phyloP scores from a whole-genome alignment of 1,284 basidiomycete genomes.

The Malassezia sympodialis region DNA sequence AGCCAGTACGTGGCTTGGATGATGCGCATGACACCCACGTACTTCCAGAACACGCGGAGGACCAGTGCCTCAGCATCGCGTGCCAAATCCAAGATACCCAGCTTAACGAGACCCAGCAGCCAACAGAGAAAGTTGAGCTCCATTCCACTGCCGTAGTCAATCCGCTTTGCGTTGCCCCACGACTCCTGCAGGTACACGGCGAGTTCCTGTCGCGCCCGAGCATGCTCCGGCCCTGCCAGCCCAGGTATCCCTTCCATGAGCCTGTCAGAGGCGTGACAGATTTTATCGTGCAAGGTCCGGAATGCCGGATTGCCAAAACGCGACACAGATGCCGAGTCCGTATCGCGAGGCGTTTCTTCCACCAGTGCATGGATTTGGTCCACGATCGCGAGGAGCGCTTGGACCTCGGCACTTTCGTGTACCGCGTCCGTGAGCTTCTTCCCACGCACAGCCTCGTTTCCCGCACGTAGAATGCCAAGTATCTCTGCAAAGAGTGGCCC shows the following conservation, averaged over 20 bases:
- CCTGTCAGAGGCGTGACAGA: slow-evolving; percentile 56
- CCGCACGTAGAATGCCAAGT: slow-evolving; percentile 61
- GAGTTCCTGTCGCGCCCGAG: slow-evolving; percentile 28
- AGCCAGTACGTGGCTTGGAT: slow-evolving; percentile 94
- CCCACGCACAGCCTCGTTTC: slow-evolving; percentile 69
- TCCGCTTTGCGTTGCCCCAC: slow-evolving; percentile 83
- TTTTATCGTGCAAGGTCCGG: slow-evolving; percentile 74
- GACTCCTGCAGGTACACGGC: slow-evolving; percentile 71
- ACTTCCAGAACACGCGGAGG: slow-evolving; percentile 72
- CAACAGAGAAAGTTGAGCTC: slow-evolving; percentile 95
- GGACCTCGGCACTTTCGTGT: slow-evolving; percentile 16
- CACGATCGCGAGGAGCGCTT: slow-evolving; percentile 38
- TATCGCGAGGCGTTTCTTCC: slow-evolving; percentile 65
- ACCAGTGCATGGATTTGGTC: slow-evolving; percentile 45
- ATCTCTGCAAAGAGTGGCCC: slow-evolving; percentile 65
- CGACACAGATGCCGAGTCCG: slow-evolving; percentile 68
- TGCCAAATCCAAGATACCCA: slow-evolving; percentile 57
- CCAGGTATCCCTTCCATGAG: slow-evolving; percentile 42
- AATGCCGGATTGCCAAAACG: slow-evolving; percentile 97
- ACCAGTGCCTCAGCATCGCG: slow-evolving; percentile 70
- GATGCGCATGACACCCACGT: slow-evolving; percentile 62
- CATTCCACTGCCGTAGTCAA: slow-evolving; percentile 99
- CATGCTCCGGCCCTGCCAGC: slow-evolving; percentile 19
- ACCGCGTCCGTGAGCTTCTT: slow-evolving; percentile 59
- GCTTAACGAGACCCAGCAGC: slow-evolving; percentile 74